These are phyloP conservation scores for Wallacemonas sp. DNA, from an alignment of 208 protist species.

Conservation along the genomic window DNA sequence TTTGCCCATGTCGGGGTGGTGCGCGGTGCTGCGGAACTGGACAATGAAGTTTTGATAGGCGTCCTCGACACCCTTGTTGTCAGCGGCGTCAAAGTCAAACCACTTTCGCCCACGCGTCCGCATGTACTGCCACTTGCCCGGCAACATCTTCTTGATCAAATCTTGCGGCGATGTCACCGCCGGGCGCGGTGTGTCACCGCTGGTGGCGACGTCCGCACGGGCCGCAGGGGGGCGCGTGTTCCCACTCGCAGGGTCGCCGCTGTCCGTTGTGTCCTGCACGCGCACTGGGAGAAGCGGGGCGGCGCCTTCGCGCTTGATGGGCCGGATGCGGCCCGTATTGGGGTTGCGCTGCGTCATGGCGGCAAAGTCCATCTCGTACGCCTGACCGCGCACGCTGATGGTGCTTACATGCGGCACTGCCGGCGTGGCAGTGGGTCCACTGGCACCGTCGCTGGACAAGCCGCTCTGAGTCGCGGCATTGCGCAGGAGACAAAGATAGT, in stretches of 20 bases:
- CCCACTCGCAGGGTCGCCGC: neutral
- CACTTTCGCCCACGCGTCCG: conserved; percentile 3
- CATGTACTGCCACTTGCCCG: conserved; percentile 8
- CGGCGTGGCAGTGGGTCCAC: neutral
- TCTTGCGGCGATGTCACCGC: neutral
- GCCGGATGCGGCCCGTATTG: neutral
- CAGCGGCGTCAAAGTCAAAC: conserved; percentile 6
- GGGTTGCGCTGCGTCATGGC: conserved; percentile 12
- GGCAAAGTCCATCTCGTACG: conserved; percentile 9
- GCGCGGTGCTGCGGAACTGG: neutral
- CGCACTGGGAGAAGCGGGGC: neutral
- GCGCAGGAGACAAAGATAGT: conserved; percentile 1
- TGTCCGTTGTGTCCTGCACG: neutral
- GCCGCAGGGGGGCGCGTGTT: neutral
- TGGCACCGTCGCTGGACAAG: neutral
- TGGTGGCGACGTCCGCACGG: neutral
- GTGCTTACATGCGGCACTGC: neutral
- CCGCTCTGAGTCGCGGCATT: too few species aligned
- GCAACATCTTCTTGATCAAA: neutral
- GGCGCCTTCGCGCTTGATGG: neutral
- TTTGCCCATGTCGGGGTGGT: neutral
- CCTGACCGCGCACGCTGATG: neutral
- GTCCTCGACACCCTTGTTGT: neutral
- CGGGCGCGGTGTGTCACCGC: neutral
- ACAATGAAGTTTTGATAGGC: conserved; percentile 9